These are phyloP conservation scores for Herpetospermum pedunculosum DNA, from an alignment of 306 rosid genomes.

Conservation along the genomic window DNA sequence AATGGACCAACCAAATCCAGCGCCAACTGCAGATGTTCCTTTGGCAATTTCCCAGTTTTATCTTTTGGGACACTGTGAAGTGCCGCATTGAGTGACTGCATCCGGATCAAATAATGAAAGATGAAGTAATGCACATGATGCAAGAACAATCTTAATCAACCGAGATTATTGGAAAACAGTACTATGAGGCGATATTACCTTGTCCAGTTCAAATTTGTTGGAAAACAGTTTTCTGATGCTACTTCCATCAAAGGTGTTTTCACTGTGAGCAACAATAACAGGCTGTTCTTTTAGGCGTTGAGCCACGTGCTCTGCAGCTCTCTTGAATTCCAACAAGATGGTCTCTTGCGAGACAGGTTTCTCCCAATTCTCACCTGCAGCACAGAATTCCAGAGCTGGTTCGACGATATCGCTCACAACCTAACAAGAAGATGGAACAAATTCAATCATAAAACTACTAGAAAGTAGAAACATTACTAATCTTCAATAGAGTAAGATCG, in stretches of 20 bases:
- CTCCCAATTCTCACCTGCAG: conserved; percentile 24
- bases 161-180: background rate
- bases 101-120: background rate
- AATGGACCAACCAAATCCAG: conserved; percentile 60
- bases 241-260: conserved; percentile 76
- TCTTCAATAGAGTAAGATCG: background rate
- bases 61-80: conserved; percentile 59
- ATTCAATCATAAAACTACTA: background rate
- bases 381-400: conserved; percentile 43
- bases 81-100: conserved; percentile 57
- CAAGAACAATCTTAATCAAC: background rate
- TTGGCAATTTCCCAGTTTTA: conserved; percentile 53
- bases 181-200: conserved; percentile 30
- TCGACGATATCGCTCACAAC: conserved; percentile 57
- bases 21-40: conserved; percentile 46
- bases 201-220: conserved; percentile 85
- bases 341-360: conserved; percentile 50
- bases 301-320: conserved; percentile 37
- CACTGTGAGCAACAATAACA: conserved; percentile 86
- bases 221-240: conserved; percentile 58
- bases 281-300: conserved; percentile 53
- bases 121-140: background rate
- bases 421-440: conserved; percentile 19
- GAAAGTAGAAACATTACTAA: background rate
- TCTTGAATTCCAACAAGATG: conserved; percentile 67